Evolutionary conservation across 805 yeast genomes (phyloP), one percentile per base, ranked within the genome.

Genomic region (Pichia cabralensis): DNA sequence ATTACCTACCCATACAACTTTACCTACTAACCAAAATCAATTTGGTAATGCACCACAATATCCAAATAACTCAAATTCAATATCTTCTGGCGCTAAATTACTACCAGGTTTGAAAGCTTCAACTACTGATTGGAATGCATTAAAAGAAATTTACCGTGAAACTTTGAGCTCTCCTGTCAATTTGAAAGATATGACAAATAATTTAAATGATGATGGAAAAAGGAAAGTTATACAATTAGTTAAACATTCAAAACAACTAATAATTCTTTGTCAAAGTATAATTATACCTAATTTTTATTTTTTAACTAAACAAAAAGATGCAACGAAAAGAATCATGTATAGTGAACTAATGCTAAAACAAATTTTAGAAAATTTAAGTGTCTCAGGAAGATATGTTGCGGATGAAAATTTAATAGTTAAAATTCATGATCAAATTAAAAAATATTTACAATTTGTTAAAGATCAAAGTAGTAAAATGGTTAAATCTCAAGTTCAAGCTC

Each of bases 331-430:
- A 45, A 69, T 86, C 39, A 67, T 86, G 40, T 88, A 81, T 51
- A 73, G 82, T 66, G 77, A 84, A 56, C 69, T 75, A 40, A 78
- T 84, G 78, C 75, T 83, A 28, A 78, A 75, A 48, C 80, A 78
- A 50, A 80, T 84, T 40, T 59, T 78, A 45, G 92, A 83, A 33
- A 76, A 71, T 30, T 62, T 84, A 44, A 70, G 76, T 38, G 44
- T 43, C 22, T 43, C 47, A 5, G 55, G 56, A 10, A 65, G 73
- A 42, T 84, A 69, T 49, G 70, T 76, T 42, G 88, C 88, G 1
- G 72, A 74, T n/a, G 80, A 80, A 12, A 83, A 76, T 30, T 64
- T 82, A 26, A 61, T 83, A 34, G 82, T 74, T 28, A 79, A 76
- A 55, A 68, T 85, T 36, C 74, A 78, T 41, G 60, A 65, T 30